Percentiles rank a stretch among this genome's conserved stretches.
These are phyloP conservation scores for Alternaria gansuensis DNA, from an alignment of 2,329 filamentous ascomycete species.

Conservation along the genomic window DNA sequence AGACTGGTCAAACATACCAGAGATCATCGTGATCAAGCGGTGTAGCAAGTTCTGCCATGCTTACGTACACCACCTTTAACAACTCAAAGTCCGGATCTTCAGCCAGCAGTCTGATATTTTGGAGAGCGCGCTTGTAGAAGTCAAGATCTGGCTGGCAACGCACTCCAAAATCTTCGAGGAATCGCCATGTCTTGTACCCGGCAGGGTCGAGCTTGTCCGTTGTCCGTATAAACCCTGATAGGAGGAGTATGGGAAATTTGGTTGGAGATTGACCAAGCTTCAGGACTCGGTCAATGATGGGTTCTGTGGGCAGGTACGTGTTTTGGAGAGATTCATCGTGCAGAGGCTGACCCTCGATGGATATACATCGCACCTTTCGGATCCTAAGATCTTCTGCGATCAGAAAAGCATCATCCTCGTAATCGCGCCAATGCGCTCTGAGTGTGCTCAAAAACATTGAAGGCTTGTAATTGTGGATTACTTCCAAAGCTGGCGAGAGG, in stretches of 20 bases:
- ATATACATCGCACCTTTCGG: slow-evolving; percentile 8
- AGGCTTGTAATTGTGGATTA: slow-evolving; percentile 10
- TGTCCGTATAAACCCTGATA: background rate
- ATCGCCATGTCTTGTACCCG: slow-evolving; percentile 19
- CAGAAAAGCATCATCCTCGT: slow-evolving; percentile 9
- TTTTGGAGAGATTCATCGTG: background rate
- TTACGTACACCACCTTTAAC: background rate
- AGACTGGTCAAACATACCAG: background rate
- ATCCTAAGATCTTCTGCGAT: slow-evolving; percentile 4
- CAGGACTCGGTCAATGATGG: background rate
- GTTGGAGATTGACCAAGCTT: background rate
- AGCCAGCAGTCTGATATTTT: background rate
- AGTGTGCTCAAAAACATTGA: slow-evolving; percentile 25
- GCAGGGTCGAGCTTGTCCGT: slow-evolving; percentile 7
- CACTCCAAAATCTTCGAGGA: slow-evolving; percentile 29
- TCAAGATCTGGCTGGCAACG: slow-evolving; percentile 16
- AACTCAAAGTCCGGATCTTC: background rate
- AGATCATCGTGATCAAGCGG: background rate
- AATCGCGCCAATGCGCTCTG: slow-evolving; percentile 27
- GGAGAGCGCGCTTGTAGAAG: slow-evolving; percentile 21
- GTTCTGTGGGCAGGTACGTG: background rate
- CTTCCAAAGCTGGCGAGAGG: slow-evolving; percentile 17
- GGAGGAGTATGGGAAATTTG: background rate
- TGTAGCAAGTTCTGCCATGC: background rate
- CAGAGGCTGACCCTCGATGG: background rate